Conservation (phyloP, 2,329 filamentous ascomycete species). For the Talaromyces atroroseus region DNA sequence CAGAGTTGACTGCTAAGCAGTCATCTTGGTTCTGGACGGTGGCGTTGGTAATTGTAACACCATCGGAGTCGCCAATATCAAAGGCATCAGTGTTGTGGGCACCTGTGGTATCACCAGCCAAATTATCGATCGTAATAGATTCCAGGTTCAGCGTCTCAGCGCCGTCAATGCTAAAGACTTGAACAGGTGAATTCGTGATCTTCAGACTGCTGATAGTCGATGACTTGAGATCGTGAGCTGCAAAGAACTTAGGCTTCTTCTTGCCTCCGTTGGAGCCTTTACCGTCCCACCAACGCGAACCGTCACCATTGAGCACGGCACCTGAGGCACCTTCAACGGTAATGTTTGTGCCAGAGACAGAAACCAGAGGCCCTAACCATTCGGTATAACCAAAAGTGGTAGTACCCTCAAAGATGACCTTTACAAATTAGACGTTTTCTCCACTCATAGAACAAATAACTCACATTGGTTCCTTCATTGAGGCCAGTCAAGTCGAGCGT, state of each 20-base stretch:
- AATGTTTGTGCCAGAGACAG: slow-evolving; percentile 54
- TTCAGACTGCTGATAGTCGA: slow-evolving; percentile 28
- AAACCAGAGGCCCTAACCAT: slow-evolving; percentile 61
- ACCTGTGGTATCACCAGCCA: slow-evolving; percentile 45
- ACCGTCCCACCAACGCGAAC: slow-evolving; percentile 57
- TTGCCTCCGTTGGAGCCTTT: slow-evolving; percentile 56
- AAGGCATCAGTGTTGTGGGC: slow-evolving; percentile 57
- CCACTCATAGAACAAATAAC: slow-evolving; percentile 39
- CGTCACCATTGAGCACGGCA: slow-evolving; percentile 53
- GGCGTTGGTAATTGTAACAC: slow-evolving; percentile 49
- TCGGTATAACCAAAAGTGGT: slow-evolving; percentile 64
- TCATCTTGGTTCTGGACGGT: slow-evolving; percentile 58
- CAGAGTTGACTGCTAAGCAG: slow-evolving; percentile 55
- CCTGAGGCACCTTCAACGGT: slow-evolving; percentile 44
- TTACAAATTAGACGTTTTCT: slow-evolving; percentile 31
- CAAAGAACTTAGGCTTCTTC: slow-evolving; percentile 62
- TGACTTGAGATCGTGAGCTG: slow-evolving; percentile 30
- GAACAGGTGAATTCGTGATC: slow-evolving; percentile 31
- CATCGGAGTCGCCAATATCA: slow-evolving; percentile 45
- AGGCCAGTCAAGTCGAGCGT: slow-evolving; percentile 28
- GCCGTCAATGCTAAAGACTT: slow-evolving; percentile 31
- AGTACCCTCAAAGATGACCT: slow-evolving; percentile 58
- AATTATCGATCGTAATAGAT: slow-evolving; percentile 54
- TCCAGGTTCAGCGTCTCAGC: slow-evolving; percentile 49
- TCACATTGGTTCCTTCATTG: slow-evolving; percentile 14